A percentile compares a stretch with the other conserved stretches of the same genome.
phyloP scores from a whole-genome alignment of 345 rosid genomes.

The Pistacia vera region DNA sequence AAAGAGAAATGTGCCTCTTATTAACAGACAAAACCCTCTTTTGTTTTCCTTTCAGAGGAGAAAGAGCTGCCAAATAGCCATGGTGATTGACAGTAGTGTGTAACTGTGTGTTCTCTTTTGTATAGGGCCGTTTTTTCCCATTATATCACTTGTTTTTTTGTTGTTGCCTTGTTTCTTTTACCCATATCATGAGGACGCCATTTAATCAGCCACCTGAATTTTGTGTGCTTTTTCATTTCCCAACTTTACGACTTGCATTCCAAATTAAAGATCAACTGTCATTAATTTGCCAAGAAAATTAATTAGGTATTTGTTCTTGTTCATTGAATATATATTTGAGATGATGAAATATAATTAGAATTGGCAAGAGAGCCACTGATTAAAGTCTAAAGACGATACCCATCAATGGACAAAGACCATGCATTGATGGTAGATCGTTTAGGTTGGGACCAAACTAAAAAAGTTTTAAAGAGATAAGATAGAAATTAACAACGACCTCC shows the following conservation, averaged over 20 bases:
- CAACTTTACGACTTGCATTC: neutral
- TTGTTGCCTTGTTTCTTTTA: neutral
- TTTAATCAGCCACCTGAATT: conserved; percentile 3
- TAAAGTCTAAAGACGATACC: too few relatives aligned
- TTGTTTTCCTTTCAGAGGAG: conserved; percentile 19
- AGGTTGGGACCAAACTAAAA: conserved; percentile 11
- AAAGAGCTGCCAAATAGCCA: neutral
- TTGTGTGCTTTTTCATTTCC: neutral
- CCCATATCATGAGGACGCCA: neutral
- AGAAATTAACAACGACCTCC: neutral
- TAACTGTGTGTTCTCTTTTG: conserved; percentile 3
- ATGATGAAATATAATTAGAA: too few relatives aligned
- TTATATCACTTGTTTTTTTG: conserved; percentile 13
- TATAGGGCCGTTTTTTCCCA: neutral
- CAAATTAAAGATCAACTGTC: too few relatives aligned
- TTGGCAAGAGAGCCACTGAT: too few relatives aligned
- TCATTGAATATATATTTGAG: too few relatives aligned
- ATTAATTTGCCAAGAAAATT: too few relatives aligned
- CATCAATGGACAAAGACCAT: neutral
- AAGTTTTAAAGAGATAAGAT: neutral
- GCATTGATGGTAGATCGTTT: neutral
- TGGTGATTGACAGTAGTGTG: neutral
- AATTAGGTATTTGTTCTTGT: too few relatives aligned
- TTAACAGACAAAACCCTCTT: conserved; percentile 19
- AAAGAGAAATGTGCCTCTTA: conserved; percentile 12